phyloP scores from a whole-genome alignment of 768 basidiomycete genomes.

The Mycena rosella region DNA sequence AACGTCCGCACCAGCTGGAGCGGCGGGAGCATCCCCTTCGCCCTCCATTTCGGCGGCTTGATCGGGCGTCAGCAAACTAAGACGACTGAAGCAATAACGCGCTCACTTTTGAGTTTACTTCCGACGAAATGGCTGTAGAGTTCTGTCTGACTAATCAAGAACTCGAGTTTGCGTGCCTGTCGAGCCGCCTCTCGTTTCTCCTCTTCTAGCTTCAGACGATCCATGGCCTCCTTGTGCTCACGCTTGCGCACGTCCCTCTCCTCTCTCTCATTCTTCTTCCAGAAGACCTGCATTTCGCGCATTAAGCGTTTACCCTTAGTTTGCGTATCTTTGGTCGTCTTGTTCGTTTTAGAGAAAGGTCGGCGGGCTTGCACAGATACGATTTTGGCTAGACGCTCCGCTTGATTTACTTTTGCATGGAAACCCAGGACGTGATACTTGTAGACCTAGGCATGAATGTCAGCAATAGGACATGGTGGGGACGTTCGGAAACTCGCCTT shows the following conservation, averaged over 20 bases:
- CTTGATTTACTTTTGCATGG: constrained; percentile 73
- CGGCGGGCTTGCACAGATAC: constrained; percentile 84
- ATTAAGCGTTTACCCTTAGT: constrained; percentile 88
- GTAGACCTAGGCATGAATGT: constrained; percentile 69
- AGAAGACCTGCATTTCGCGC: constrained; percentile 97
- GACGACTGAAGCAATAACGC: constrained; percentile 10
- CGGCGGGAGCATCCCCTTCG: constrained; percentile 52
- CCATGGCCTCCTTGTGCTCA: constrained; percentile 94
- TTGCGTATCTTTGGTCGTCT: constrained; percentile 85
- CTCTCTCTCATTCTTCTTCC: constrained; percentile 98
- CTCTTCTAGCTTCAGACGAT: constrained; percentile 89
- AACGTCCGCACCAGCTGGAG: constrained; percentile 70
- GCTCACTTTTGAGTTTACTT: constrained; percentile 91
- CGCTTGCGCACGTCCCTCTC: constrained; percentile 93
- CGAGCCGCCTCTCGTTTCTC: constrained; percentile 94
- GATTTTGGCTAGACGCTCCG: constrained; percentile 81
- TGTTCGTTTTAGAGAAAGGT: constrained; percentile 80
- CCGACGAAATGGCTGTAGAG: constrained; percentile 99
- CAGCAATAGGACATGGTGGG: background rate
- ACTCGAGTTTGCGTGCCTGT: constrained; percentile 96
- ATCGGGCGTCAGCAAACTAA: constrained; percentile 36
- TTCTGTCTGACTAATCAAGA: constrained; percentile 98
- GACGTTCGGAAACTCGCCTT: constrained; percentile 65
- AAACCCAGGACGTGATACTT: constrained; percentile 79
- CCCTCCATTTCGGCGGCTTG: constrained; percentile 85